phyloP scores from a whole-genome alignment of 441 rosid genomes.

The Populus tomentosa region DNA sequence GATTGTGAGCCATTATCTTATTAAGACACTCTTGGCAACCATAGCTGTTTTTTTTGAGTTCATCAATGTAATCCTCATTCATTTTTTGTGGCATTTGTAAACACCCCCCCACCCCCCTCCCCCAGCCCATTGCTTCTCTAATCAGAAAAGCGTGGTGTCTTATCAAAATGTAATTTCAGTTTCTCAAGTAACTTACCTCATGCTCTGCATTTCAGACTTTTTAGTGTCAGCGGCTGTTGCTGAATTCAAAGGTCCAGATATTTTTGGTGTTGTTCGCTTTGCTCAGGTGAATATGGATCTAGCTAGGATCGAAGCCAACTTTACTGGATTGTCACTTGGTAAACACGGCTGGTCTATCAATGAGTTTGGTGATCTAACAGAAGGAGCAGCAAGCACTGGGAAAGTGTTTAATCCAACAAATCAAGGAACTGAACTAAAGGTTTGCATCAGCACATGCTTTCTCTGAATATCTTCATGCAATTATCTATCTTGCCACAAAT shows the following conservation, averaged over 20 bases:
- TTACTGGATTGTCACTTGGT: constrained; percentile 74
- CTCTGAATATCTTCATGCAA: neutral
- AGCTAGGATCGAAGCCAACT: constrained; percentile 78
- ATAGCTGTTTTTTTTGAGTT: neutral
- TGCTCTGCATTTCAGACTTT: constrained; percentile 50
- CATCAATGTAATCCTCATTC: neutral
- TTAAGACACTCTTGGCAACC: neutral
- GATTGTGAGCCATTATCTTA: neutral
- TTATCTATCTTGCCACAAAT: neutral
- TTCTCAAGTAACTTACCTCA: constrained; percentile 1
- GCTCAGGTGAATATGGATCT: constrained; percentile 90
- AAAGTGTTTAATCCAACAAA: constrained; percentile 53
- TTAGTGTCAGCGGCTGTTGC: constrained; percentile 83
- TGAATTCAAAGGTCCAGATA: constrained; percentile 84
- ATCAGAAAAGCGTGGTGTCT: too few relatives aligned
- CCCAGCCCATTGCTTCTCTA: neutral
- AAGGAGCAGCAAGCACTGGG: constrained; percentile 83
- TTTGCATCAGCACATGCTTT: constrained; percentile 18
- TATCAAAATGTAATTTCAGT: neutral
- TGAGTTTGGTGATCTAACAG: constrained; percentile 86
- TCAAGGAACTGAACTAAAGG: constrained; percentile 45
- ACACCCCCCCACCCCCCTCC: neutral
- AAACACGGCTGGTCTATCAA: constrained; percentile 83
- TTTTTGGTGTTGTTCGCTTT: constrained; percentile 78
- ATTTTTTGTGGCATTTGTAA: neutral